These are phyloP conservation scores for Penicillium verhagenii DNA, from an alignment of 495 filamentous ascomycete genomes.

Conservation along the genomic window DNA sequence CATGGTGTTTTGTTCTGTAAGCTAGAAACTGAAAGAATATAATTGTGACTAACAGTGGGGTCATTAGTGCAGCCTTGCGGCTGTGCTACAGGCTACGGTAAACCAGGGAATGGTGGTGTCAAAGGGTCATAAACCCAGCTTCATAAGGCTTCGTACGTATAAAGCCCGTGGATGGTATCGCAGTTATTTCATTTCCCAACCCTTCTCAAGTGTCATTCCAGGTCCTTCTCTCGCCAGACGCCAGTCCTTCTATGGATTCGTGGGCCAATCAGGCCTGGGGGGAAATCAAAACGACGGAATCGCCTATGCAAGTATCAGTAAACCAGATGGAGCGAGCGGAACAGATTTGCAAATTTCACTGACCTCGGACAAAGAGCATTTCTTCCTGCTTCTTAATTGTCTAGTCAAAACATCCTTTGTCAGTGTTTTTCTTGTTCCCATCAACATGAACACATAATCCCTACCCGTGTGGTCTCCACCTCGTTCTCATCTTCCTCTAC, in stretches of 20 bases:
- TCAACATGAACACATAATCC: constrained; percentile 16
- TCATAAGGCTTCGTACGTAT: constrained; percentile 35
- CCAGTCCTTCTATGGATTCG: constrained; percentile 21
- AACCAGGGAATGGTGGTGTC: background rate
- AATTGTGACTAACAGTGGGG: constrained; percentile 19
- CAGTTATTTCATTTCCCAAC: constrained; percentile 6
- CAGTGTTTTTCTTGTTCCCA: constrained; percentile 6
- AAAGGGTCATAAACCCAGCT: constrained; percentile 21
- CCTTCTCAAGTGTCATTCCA: constrained; percentile 5
- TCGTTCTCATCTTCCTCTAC: constrained; percentile 83
- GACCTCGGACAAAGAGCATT: constrained; percentile 99
- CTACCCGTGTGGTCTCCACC: constrained; percentile 65
- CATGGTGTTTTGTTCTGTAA: background rate
- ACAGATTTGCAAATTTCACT: constrained; percentile 16
- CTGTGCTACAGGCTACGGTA: constrained; percentile 4
- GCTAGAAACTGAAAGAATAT: constrained; percentile 19
- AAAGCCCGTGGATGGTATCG: constrained; percentile 27
- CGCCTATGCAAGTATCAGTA: constrained; percentile 54
- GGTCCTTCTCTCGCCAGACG: constrained; percentile 22
- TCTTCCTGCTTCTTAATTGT: constrained; percentile 94
- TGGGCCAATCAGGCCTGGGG: constrained; percentile 55
- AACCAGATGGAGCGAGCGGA: background rate
- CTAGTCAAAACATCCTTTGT: constrained; percentile 43
- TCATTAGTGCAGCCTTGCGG: constrained; percentile 11
- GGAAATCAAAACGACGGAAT: constrained; percentile 95